Evolutionary conservation across 1,139 yeast genomes (phyloP).

Genomic region (Protomyces lactucae-debilis): DNA sequence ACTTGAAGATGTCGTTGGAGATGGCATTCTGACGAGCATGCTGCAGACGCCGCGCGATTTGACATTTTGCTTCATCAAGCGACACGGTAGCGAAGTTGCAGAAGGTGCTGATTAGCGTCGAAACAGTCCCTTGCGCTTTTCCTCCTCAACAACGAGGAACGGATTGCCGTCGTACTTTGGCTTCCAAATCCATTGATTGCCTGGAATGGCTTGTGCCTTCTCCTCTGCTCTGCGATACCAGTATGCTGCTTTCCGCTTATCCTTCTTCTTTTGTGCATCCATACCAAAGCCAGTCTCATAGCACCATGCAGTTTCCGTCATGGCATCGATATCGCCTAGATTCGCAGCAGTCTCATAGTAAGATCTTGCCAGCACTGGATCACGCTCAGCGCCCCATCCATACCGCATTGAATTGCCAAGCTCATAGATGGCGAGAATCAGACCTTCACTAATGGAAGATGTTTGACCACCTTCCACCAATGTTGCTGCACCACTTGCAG

Average conservation of each 20-base stretch:
- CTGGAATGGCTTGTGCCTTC: slow-evolving; percentile 60
- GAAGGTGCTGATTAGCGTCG: neutral
- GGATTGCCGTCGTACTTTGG: slow-evolving; percentile 49
- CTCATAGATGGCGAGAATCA: slow-evolving; percentile 50
- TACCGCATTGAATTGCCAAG: slow-evolving; percentile 57
- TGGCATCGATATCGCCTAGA: slow-evolving; percentile 64
- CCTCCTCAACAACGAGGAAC: neutral
- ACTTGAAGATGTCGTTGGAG: neutral
- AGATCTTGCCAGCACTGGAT: slow-evolving; percentile 56
- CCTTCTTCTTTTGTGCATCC: slow-evolving; percentile 46
- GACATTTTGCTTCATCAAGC: neutral
- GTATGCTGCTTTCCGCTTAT: slow-evolving; percentile 60
- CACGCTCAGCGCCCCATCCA: slow-evolving; percentile 57
- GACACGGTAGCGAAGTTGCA: neutral
- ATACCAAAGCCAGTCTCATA: slow-evolving; percentile 50
- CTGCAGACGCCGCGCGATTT: neutral
- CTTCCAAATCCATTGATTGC: slow-evolving; percentile 75
- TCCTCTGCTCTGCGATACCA: slow-evolving; percentile 66
- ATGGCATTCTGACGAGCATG: neutral
- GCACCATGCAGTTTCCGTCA: slow-evolving; percentile 67
- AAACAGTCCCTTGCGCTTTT: neutral
- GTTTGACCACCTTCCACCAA: slow-evolving; percentile 15
- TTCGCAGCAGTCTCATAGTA: slow-evolving; percentile 64
- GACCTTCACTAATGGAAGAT: slow-evolving; percentile 35
- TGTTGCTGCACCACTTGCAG: slow-evolving; percentile 37